Conservation (phyloP, 1,284 basidiomycete genomes). For the Ustilago cynodontis region DNA sequence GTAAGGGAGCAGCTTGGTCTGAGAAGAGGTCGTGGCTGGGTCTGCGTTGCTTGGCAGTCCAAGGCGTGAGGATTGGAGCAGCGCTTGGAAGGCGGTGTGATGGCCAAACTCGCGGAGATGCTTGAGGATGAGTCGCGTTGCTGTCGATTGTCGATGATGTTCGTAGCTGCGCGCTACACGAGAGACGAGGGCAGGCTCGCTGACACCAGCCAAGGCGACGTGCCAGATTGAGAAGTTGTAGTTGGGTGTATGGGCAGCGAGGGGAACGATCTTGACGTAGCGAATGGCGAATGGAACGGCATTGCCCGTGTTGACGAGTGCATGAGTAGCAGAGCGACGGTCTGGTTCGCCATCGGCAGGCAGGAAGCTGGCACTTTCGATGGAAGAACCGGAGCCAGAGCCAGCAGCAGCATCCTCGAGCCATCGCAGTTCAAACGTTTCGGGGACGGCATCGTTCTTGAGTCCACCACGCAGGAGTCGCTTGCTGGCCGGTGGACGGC, state of each 20-base stretch:
- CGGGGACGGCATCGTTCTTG: constrained; percentile 65
- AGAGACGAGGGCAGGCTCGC: constrained; percentile 47
- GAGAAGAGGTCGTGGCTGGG: not conserved
- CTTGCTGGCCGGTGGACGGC: constrained; percentile 45
- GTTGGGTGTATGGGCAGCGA: constrained; percentile 66
- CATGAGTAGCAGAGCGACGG: constrained; percentile 37
- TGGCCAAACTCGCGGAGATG: constrained; percentile 82
- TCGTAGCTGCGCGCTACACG: constrained; percentile 50
- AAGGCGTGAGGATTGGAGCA: constrained; percentile 54
- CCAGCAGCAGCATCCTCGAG: constrained; percentile 47
- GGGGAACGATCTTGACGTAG: constrained; percentile 68
- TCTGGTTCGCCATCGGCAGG: constrained; percentile 47
- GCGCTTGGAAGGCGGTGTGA: constrained; percentile 75
- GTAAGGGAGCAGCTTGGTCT: constrained; percentile 29
- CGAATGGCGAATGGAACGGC: constrained; percentile 55
- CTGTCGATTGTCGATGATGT: constrained; percentile 58
- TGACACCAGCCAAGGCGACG: constrained; percentile 66
- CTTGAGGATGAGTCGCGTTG: constrained; percentile 74
- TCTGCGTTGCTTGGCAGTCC: constrained; percentile 12
- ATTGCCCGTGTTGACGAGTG: constrained; percentile 46
- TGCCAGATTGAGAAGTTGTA: constrained; percentile 70
- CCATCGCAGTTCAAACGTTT: constrained; percentile 59
- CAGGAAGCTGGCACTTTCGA: constrained; percentile 31
- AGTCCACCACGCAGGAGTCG: constrained; percentile 63
- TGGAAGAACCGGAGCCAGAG: constrained; percentile 39